Conservation (phyloP, 192 early-diverging fungal genomes). For the Podila verticillata region DNA sequence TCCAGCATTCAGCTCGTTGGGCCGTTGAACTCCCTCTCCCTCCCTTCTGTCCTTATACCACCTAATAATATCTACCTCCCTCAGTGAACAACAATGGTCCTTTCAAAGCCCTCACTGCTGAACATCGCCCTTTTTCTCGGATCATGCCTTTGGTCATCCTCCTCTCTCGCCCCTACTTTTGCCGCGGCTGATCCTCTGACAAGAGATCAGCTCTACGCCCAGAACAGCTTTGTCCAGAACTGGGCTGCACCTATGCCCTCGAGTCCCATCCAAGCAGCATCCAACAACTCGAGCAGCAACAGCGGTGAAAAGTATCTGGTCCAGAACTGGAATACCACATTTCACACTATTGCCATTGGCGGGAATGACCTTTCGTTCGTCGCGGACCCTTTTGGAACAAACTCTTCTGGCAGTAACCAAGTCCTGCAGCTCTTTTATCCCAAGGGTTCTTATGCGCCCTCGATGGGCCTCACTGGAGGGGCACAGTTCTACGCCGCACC, state of each 20-base stretch:
- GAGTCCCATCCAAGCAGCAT: conserved; percentile 6
- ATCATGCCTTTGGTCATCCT: conserved; percentile 25
- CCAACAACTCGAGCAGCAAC: conserved; percentile 8
- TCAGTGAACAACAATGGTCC: too few relatives aligned
- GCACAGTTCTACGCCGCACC: conserved; percentile 57
- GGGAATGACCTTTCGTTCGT: conserved; percentile 46
- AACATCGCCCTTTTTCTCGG: not conserved
- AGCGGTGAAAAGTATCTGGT: conserved; percentile 12
- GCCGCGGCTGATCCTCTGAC: conserved; percentile 19
- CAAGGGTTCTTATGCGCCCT: conserved; percentile 57
- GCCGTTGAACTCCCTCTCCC: not conserved
- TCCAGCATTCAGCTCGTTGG: too few relatives aligned
- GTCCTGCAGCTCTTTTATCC: conserved; percentile 54
- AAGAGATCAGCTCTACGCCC: conserved; percentile 27
- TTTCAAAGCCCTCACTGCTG: not conserved
- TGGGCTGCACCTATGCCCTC: conserved; percentile 55
- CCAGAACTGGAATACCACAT: conserved; percentile 40
- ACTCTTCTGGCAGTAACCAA: not conserved
- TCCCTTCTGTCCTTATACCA: not conserved
- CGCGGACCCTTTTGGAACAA: conserved; percentile 34
- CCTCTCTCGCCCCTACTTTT: not conserved
- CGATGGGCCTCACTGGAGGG: conserved; percentile 44
- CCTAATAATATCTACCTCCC: too few relatives aligned
- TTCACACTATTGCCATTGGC: conserved; percentile 44
- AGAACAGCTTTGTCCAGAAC: conserved; percentile 40